These are phyloP conservation scores for Psilocybe subaeruginosa DNA, from an alignment of 768 basidiomycete species.

Conservation along the genomic window DNA sequence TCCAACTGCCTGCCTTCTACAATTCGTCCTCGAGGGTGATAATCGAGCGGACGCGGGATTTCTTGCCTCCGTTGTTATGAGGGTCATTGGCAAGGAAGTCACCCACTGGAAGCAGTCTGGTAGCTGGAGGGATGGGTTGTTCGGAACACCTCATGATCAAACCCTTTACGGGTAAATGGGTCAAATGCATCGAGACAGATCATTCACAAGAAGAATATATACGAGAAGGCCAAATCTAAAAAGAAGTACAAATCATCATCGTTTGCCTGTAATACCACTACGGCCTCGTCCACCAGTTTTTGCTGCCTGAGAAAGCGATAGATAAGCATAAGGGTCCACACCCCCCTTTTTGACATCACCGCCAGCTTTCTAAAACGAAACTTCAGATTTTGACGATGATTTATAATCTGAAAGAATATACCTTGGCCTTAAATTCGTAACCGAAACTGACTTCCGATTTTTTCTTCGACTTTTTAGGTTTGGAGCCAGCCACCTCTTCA, in stretches of 20 bases:
- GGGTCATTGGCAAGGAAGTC: constrained; percentile 44
- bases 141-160: constrained; percentile 75
- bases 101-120: constrained; percentile 62
- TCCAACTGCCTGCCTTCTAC: constrained; percentile 63
- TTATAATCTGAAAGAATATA: constrained; percentile 35
- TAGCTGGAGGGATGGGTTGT: constrained; percentile 70
- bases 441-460: constrained; percentile 59
- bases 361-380: constrained; percentile 75
- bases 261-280: constrained; percentile 68
- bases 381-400: constrained; percentile 1
- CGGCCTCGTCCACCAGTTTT: constrained; percentile 54
- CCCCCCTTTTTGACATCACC: constrained; percentile 91
- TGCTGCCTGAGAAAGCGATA: constrained; percentile 82
- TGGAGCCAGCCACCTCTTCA: constrained; percentile 21
- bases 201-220: background rate
- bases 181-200: background rate
- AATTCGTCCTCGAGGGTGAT: constrained; percentile 84
- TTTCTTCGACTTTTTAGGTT: constrained; percentile 59
- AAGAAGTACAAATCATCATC: constrained; percentile 31
- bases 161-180: constrained; percentile 62
- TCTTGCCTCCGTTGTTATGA: constrained; percentile 57
- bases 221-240: constrained; percentile 8
- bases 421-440: constrained; percentile 96
- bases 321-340: constrained; percentile 91
- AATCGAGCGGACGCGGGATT: constrained; percentile 73